Percentiles rank a stretch among this genome's conserved stretches.
Conservation (phyloP, 306 rosid genomes). For the Myrica gale region DNA sequence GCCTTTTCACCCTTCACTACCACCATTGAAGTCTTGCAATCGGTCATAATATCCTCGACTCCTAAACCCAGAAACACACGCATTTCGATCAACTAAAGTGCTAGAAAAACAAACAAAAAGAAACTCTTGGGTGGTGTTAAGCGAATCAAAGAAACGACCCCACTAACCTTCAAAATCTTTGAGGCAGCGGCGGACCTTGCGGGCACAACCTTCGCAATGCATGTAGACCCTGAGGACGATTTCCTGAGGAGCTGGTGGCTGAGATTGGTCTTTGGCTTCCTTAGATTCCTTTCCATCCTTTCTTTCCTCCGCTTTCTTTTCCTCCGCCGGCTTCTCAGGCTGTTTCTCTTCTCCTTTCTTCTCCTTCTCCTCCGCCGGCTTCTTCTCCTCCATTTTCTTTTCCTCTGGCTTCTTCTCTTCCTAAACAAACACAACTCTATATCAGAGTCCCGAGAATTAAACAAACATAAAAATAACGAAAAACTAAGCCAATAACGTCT, state of each 20-base stretch:
- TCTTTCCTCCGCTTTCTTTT: slow-evolving; percentile 22
- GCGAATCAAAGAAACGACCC: background rate
- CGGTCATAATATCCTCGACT: slow-evolving; percentile 72
- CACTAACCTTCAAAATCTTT: slow-evolving; percentile 68
- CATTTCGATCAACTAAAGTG: background rate
- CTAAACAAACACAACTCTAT: slow-evolving; percentile 33
- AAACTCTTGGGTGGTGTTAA: background rate
- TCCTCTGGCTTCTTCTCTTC: slow-evolving; percentile 61
- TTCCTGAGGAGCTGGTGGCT: slow-evolving; percentile 51
- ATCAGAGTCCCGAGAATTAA: background rate
- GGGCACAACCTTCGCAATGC: slow-evolving; percentile 99
- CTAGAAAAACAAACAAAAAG: background rate
- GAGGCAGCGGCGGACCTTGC: slow-evolving; percentile 79
- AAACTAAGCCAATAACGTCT: background rate
- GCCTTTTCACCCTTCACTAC: slow-evolving; percentile 90
- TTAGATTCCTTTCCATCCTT: slow-evolving; percentile 36
- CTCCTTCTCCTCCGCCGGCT: slow-evolving; percentile 30
- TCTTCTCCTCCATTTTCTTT: slow-evolving; percentile 53
- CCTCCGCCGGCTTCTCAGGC: slow-evolving; percentile 30
- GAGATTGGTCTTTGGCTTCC: slow-evolving; percentile 31
- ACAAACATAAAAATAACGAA: background rate
- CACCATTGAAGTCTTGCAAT: slow-evolving; percentile 66
- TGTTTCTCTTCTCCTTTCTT: slow-evolving; percentile 13
- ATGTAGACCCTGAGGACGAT: slow-evolving; percentile 76
- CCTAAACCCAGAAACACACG: slow-evolving; percentile 39